Percentiles rank a stretch among this genome's conserved stretches.
phyloP scores from a whole-genome alignment of 2,329 filamentous ascomycete species.

The Cercospora sesami region DNA sequence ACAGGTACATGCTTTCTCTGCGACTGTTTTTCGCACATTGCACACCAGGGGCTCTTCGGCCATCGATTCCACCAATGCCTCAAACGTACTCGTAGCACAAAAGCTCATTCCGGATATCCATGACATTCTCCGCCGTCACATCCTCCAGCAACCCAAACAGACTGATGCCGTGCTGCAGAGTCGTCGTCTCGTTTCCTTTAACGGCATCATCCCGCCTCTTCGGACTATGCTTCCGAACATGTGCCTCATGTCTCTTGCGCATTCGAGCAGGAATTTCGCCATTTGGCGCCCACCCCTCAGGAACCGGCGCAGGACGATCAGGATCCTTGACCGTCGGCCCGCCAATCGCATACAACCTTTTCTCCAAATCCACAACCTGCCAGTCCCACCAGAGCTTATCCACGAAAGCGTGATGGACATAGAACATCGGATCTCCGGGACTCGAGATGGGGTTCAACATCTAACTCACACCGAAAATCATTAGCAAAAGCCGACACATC shows the following conservation, averaged over 20 bases:
- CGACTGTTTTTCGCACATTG: not conserved
- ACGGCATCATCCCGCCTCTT: not conserved
- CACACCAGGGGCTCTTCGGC: not conserved
- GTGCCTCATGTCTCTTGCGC: not conserved
- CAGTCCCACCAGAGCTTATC: slow-evolving; percentile 22
- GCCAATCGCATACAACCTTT: slow-evolving; percentile 6
- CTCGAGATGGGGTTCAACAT: slow-evolving; percentile 12
- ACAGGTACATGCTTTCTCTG: not conserved
- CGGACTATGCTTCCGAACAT: not conserved
- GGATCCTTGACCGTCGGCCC: slow-evolving; percentile 1
- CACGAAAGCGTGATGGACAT: slow-evolving; percentile 20
- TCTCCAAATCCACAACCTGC: slow-evolving; percentile 12
- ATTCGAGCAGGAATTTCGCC: not conserved
- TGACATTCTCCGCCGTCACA: slow-evolving; percentile 11
- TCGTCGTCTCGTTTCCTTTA: not conserved
- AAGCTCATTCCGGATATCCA: slow-evolving; percentile 5
- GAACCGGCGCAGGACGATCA: slow-evolving; percentile 1
- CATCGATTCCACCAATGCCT: not conserved
- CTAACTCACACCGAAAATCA: not conserved
- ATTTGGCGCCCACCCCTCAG: not conserved
- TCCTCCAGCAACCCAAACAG: not conserved
- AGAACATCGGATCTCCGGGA: slow-evolving; percentile 21
- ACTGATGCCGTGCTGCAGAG: not conserved
- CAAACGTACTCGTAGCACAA: slow-evolving; percentile 9
- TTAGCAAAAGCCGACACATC: not conserved